Evolutionary conservation across 345 rosid species (phyloP).

Genomic region (Eucalyptus globulus): DNA sequence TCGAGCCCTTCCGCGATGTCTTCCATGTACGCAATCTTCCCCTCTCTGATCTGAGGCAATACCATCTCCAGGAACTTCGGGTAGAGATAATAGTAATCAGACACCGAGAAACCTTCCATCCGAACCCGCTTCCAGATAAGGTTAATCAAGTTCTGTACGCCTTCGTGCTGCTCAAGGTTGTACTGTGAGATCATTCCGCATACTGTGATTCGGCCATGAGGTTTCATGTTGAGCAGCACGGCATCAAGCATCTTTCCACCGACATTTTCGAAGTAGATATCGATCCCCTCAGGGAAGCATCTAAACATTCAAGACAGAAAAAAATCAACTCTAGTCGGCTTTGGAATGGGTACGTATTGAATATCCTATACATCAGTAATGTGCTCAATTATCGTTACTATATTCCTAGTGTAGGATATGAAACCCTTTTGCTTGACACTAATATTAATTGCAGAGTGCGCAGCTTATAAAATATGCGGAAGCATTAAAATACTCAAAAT

Average conservation of each 20-base stretch:
- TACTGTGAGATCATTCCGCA: constrained; percentile 18
- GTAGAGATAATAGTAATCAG: background rate
- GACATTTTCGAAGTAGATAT: background rate
- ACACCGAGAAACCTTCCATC: constrained; percentile 14
- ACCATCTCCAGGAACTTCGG: constrained; percentile 7
- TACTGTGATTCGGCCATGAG: constrained; percentile 1
- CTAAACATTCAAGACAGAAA: background rate
- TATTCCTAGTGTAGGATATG: no score
- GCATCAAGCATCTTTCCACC: constrained; percentile 14
- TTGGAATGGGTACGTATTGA: no score
- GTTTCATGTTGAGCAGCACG: constrained; percentile 11
- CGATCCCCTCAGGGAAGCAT: background rate
- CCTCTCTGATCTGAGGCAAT: constrained; percentile 6
- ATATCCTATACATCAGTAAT: background rate
- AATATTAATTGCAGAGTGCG: no score
- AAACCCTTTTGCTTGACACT: no score
- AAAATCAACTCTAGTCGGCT: background rate
- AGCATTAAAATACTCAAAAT: no score
- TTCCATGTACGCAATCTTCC: constrained; percentile 6
- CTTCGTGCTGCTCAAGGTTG: constrained; percentile 6
- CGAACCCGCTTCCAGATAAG: background rate
- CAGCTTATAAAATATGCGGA: no score
- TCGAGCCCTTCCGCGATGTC: constrained; percentile 14
- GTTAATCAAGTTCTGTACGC: constrained; percentile 6
- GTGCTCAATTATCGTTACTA: background rate